These are phyloP conservation scores for Colletotrichum endophyticum DNA, from an alignment of 2,329 filamentous ascomycete genomes.

Conservation along the genomic window DNA sequence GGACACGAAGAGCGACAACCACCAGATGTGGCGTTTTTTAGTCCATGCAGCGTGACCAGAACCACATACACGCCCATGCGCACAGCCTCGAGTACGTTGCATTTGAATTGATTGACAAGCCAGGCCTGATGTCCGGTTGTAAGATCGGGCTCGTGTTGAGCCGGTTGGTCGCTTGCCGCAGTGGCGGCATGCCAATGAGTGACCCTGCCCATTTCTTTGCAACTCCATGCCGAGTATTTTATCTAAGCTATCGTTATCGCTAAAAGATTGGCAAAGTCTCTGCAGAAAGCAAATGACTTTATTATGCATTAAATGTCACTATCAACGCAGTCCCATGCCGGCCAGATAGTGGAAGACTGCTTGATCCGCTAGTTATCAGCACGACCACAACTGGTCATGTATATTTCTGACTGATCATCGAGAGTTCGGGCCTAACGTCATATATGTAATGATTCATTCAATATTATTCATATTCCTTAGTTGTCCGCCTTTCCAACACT, in stretches of 20 bases:
- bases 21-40: neutral
- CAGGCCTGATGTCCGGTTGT: constrained; percentile 17
- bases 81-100: neutral
- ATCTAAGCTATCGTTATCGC: neutral
- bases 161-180: neutral
- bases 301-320: neutral
- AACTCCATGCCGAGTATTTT: neutral
- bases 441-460: neutral
- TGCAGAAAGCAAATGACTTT: neutral
- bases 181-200: neutral
- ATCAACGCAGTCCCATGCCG: neutral
- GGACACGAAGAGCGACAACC: neutral
- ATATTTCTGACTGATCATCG: neutral
- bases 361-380: neutral
- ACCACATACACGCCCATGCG: neutral
- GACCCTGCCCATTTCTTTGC: neutral
- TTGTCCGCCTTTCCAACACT: neutral
- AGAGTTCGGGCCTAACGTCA: neutral
- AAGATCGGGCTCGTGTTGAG: neutral
- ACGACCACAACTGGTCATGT: neutral
- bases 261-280: neutral
- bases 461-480: neutral
- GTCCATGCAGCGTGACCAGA: neutral
- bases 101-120: neutral
- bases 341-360: neutral